Evolutionary conservation across 495 filamentous ascomycete species (phyloP).

Genomic region (Oidiodendron maius): DNA sequence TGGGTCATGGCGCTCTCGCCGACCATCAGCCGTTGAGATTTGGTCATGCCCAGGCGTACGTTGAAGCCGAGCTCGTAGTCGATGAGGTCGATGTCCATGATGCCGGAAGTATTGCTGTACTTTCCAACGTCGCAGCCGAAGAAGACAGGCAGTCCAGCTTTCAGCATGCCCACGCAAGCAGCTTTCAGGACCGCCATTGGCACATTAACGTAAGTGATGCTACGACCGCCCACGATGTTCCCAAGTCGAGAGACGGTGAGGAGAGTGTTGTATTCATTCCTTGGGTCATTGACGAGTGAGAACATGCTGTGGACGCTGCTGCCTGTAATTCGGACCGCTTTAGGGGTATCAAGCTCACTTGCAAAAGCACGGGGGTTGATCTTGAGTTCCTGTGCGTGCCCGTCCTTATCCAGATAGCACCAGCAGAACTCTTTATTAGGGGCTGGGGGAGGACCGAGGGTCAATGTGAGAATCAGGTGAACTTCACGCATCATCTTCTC

Average conservation of each 20-base stretch:
- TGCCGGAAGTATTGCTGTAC: conserved; percentile 60
- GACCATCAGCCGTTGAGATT: conserved; percentile 62
- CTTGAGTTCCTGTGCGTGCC: conserved; percentile 49
- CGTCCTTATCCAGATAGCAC: conserved; percentile 67
- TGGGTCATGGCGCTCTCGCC: conserved; percentile 81
- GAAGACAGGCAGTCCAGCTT: conserved; percentile 71
- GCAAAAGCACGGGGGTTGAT: conserved; percentile 65
- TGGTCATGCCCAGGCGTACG: conserved; percentile 61
- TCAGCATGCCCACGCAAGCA: conserved; percentile 70
- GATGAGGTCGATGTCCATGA: conserved; percentile 69
- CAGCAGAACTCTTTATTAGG: conserved; percentile 64
- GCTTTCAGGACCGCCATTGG: conserved; percentile 64
- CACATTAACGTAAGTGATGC: conserved; percentile 77
- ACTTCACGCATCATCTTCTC: conserved; percentile 71
- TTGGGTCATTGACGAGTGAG: conserved; percentile 78
- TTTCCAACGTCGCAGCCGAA: conserved; percentile 87
- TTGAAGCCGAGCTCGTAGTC: conserved; percentile 79
- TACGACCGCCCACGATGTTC: conserved; percentile 66
- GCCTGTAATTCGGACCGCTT: conserved; percentile 36
- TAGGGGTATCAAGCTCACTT: conserved; percentile 40
- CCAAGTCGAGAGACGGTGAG: conserved; percentile 73
- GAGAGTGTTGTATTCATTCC: conserved; percentile 61
- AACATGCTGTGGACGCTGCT: conserved; percentile 56
- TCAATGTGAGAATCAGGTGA: conserved; percentile 69
- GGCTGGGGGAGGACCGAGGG: conserved; percentile 69